These are phyloP conservation scores for Scheffersomyces stipitis DNA, from an alignment of 805 yeast species.

Conservation along the genomic window DNA sequence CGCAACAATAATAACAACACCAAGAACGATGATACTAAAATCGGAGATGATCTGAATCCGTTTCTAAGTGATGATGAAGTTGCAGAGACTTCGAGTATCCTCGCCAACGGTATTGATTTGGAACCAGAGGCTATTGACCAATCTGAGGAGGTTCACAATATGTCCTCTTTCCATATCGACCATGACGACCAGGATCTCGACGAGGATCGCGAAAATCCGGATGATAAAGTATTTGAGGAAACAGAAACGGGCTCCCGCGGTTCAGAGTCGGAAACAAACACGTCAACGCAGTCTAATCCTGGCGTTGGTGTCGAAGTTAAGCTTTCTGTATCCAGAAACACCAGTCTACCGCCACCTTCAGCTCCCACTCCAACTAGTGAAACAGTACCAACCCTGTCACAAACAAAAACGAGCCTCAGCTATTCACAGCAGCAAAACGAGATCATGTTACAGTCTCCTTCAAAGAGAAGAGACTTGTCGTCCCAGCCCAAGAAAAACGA, in stretches of 20 bases:
- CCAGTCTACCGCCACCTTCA: not conserved
- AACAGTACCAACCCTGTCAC: not conserved
- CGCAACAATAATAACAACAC: too few relatives aligned
- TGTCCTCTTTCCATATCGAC: not conserved
- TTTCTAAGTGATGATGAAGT: too few relatives aligned
- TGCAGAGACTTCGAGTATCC: too few relatives aligned
- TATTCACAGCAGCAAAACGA: constrained; percentile 30
- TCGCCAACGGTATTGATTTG: too few relatives aligned
- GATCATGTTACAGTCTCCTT: constrained; percentile 26
- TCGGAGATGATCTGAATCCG: too few relatives aligned
- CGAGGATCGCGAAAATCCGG: not conserved
- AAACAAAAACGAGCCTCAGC: constrained; percentile 15
- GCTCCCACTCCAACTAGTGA: not conserved
- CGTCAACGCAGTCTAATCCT: not conserved
- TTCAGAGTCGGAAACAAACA: constrained; percentile 2
- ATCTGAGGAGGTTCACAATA: too few relatives aligned
- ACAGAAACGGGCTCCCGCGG: constrained; percentile 6
- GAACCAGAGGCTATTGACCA: not conserved
- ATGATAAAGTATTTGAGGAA: constrained; percentile 5
- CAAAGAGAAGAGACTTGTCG: constrained; percentile 23
- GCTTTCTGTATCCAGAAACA: not conserved
- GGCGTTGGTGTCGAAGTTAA: not conserved
- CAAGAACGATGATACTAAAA: too few relatives aligned
- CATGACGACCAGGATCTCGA: not conserved
- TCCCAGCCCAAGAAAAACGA: constrained; percentile 12